Percentiles rank a stretch among this genome's conserved stretches.
These are phyloP conservation scores for Kregervanrija fluxuum DNA, from an alignment of 805 yeast genomes.

Conservation along the genomic window DNA sequence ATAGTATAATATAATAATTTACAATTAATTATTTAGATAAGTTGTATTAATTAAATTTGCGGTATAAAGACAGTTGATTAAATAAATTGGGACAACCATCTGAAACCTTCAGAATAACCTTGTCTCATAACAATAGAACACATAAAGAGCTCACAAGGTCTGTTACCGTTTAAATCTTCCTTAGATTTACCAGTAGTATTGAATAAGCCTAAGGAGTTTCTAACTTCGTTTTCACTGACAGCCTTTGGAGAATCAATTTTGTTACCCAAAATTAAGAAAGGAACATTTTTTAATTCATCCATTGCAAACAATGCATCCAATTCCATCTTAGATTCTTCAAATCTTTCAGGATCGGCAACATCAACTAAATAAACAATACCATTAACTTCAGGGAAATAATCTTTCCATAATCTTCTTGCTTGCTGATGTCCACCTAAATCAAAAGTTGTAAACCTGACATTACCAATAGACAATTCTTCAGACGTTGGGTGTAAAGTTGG, in stretches of 20 bases:
- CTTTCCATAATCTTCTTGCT: constrained; percentile 99
- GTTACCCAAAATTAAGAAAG: constrained; percentile 91
- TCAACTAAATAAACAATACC: constrained; percentile 96
- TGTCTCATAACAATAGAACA: constrained; percentile 98
- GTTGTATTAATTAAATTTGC: not conserved
- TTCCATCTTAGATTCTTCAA: constrained; percentile 91
- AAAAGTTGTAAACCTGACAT: constrained; percentile 93
- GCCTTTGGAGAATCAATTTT: constrained; percentile 94
- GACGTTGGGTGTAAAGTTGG: constrained; percentile 99
- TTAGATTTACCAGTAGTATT: constrained; percentile 88
- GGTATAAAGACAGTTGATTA: constrained; percentile 26
- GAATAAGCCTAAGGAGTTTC: constrained; percentile 81
- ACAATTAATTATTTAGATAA: not conserved
- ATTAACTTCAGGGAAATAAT: constrained; percentile 98
- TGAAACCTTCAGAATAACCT: constrained; percentile 97
- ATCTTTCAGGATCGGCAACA: constrained; percentile 94
- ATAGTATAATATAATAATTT: not conserved
- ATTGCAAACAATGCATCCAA: constrained; percentile 88
- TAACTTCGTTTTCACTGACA: constrained; percentile 88
- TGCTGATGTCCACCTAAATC: constrained; percentile 98
- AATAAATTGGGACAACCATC: constrained; percentile 96
- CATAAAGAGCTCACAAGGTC: constrained; percentile 97
- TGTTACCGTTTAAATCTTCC: constrained; percentile 55
- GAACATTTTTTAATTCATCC: constrained; percentile 84
- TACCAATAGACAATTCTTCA: constrained; percentile 95